Base-by-base conservation (phyloP, 805 yeast genomes). In the Ogataea degrootiae region DNA sequence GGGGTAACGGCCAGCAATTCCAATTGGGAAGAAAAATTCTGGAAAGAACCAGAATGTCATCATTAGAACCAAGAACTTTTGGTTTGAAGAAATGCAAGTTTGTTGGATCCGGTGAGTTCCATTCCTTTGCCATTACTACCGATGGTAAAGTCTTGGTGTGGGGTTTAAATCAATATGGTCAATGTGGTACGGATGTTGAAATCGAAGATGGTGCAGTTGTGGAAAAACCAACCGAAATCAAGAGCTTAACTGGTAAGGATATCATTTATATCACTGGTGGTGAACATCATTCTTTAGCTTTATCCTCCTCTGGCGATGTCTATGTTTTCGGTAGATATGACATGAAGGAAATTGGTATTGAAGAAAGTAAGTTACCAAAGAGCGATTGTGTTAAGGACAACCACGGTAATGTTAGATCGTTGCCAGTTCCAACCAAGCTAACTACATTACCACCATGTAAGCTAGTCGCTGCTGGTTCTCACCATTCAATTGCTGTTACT, bases 101-200 rank as follows among this genome's bases (percentile, higher is more conserved):
- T 60, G 81, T 94, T 57, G 92, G 96, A 4, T 82, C 92, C 50
- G 99, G 99, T 43, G 98, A 92, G 61, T 94, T 85, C 67, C 98
- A 91, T 63, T 86, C 96, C 56, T 94, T 94, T 73, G 99, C 99
- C 5, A 77, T 94, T 52, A 85, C 86, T 50, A 71, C 74, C 14
- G 78, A 80, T 35, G 88, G 85, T 38, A 75, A 75, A 34, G 89
- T 94, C 1, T 76, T 77, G 53, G 76, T 94, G 9, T 94, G 99
- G 99, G 99, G 99, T 7, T 75, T 94, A 60, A 94, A 94, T 65
- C 97, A 94, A 68, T 94, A 80, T 62, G 98, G 98, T 21, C 99
- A 94, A 70, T 89, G 97, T 73, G 98, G 96, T 48, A 73, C 83
- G 22, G 74, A 87, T 15, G 83, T 84, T 34, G 81, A 80, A 43